Evolutionary conservation across 352 stramenopile genomes (phyloP).

Genomic region (Saprolegnia parasitica): DNA sequence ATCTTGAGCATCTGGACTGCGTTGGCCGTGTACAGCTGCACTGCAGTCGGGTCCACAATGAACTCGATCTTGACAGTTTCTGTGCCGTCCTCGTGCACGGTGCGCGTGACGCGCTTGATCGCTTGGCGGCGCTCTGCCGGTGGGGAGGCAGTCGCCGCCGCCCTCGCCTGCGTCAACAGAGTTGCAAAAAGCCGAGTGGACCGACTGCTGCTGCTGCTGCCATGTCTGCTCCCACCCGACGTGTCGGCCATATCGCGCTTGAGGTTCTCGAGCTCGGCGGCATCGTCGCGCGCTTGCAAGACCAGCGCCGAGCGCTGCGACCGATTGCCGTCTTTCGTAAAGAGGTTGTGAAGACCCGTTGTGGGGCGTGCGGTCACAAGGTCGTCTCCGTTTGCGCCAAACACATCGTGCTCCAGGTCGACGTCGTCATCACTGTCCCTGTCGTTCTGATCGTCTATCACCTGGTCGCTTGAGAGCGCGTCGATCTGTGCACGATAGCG

Average conservation of each 20-base stretch:
- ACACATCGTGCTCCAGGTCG: conserved; percentile 65
- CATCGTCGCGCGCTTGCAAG: conserved; percentile 66
- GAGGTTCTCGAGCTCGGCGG: conserved; percentile 63
- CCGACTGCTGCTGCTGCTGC: too few relatives aligned
- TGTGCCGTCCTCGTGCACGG: conserved; percentile 71
- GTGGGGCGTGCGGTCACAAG: conserved; percentile 49
- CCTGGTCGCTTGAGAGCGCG: conserved; percentile 57
- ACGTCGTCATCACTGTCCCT: conserved; percentile 36
- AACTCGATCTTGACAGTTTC: conserved; percentile 76
- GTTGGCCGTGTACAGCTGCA: conserved; percentile 65
- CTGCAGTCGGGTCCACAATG: conserved; percentile 63
- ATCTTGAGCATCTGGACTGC: conserved; percentile 46
- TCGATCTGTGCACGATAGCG: conserved; percentile 82
- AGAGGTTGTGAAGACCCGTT: conserved; percentile 64
- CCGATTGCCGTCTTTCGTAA: conserved; percentile 62
- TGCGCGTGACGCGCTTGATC: conserved; percentile 66
- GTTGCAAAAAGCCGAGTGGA: conserved; percentile 29
- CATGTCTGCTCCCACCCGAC: conserved; percentile 30
- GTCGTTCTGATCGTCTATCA: conserved; percentile 53
- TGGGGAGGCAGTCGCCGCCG: background rate
- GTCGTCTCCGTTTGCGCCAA: conserved; percentile 41
- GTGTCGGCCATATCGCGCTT: conserved; percentile 76
- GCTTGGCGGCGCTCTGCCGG: conserved; percentile 43
- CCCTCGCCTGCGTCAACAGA: conserved; percentile 46
- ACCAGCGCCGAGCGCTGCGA: conserved; percentile 66